Evolutionary conservation across 129 eudicot species (phyloP).

Genomic region (Cynara cardunculus): DNA sequence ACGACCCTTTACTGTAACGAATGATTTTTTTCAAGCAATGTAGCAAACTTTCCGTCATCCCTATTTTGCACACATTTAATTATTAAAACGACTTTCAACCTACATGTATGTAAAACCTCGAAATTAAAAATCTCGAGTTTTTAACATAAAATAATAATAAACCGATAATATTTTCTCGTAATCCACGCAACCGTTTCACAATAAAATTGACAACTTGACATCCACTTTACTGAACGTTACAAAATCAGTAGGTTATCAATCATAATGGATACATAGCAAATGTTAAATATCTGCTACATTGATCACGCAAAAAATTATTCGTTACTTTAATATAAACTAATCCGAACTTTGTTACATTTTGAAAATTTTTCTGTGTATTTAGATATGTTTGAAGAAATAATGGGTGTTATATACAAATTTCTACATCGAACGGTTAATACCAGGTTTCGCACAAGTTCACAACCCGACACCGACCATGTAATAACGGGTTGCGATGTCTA

Average conservation of each 20-base stretch:
- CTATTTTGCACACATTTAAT: neutral
- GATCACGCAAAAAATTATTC: neutral
- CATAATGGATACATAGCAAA: no score
- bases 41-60: neutral
- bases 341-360: neutral
- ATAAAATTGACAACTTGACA: neutral
- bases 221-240: neutral
- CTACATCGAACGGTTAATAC: neutral
- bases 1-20: neutral
- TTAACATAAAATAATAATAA: no score
- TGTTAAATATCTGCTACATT: neutral
- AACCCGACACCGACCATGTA: neutral
- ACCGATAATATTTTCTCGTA: neutral
- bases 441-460: neutral
- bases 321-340: neutral
- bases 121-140: no score
- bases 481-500: neutral
- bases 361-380: neutral
- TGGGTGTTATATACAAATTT: neutral
- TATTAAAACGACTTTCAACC: no score
- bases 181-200: neutral
- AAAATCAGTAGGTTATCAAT: no score
- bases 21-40: neutral
- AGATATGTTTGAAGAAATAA: neutral
- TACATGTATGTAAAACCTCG: no score